These are phyloP conservation scores for Trametes sp. DNA, from an alignment of 1,284 basidiomycete species.

Conservation along the genomic window DNA sequence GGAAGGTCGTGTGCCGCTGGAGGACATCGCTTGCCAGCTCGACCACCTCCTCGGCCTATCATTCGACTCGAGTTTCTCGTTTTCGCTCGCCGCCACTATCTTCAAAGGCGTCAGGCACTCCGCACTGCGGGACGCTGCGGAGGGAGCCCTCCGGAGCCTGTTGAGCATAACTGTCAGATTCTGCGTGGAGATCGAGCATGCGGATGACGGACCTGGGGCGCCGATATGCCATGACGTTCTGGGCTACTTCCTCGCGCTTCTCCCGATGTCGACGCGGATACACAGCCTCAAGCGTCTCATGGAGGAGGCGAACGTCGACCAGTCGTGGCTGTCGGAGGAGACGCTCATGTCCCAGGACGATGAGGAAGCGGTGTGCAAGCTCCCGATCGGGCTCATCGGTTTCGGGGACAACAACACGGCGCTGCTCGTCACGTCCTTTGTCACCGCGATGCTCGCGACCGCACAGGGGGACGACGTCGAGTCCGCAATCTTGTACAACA, in stretches of 20 bases:
- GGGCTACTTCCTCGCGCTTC: conserved; percentile 83
- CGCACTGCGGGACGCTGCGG: conserved; percentile 65
- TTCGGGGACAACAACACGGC: conserved; percentile 73
- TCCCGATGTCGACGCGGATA: conserved; percentile 72
- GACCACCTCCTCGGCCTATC: conserved; percentile 79
- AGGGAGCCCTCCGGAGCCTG: conserved; percentile 62
- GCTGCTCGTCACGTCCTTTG: conserved; percentile 78
- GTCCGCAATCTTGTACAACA: conserved; percentile 79
- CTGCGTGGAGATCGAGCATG: conserved; percentile 47
- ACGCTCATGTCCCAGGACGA: conserved; percentile 49
- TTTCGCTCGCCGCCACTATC: conserved; percentile 82
- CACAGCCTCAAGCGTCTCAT: conserved; percentile 66
- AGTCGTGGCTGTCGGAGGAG: conserved; percentile 53
- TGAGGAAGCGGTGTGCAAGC: conserved; percentile 56
- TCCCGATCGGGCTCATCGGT: conserved; percentile 69
- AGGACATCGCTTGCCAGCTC: conserved; percentile 76
- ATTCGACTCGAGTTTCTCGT: conserved; percentile 83
- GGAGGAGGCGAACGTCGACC: conserved; percentile 64
- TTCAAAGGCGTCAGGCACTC: conserved; percentile 87
- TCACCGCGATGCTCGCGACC: conserved; percentile 78
- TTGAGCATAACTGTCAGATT: conserved; percentile 64
- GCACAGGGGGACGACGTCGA: conserved; percentile 85
- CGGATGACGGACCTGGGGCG: conserved; percentile 47
- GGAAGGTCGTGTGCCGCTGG: conserved; percentile 68
- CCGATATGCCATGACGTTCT: conserved; percentile 67